These are phyloP conservation scores for Agaricales sp. DNA, from an alignment of 1,284 basidiomycete genomes.

Conservation along the genomic window DNA sequence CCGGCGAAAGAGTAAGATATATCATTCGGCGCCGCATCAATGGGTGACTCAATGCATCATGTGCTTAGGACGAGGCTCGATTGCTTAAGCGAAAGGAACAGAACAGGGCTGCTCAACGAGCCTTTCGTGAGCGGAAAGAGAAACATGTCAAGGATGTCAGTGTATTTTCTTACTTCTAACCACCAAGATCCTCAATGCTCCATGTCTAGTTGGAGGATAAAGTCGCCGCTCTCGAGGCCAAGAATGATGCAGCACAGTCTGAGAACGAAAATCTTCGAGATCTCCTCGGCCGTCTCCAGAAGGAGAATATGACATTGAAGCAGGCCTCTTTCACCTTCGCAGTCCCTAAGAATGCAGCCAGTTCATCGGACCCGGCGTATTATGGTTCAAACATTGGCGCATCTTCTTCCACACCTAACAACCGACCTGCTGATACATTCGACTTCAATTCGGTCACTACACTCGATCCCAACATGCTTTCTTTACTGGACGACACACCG, in stretches of 20 bases:
- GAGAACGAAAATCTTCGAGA: conserved; percentile 78
- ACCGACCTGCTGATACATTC: conserved; percentile 32
- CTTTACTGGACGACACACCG: conserved; percentile 49
- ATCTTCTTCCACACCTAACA: conserved; percentile 11
- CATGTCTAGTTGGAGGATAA: conserved; percentile 65
- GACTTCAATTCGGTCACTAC: conserved; percentile 55
- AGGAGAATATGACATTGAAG: conserved; percentile 68
- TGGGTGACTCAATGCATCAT: too few species aligned
- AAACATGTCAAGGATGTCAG: conserved; percentile 82
- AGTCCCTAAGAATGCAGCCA: conserved; percentile 36
- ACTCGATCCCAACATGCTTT: conserved; percentile 56
- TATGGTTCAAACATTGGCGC: conserved; percentile 18
- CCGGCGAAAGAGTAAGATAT: conserved; percentile 9
- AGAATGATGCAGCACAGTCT: conserved; percentile 50
- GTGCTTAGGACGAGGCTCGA: conserved; percentile 54
- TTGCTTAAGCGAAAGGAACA: conserved; percentile 79
- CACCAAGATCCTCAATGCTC: conserved; percentile 5
- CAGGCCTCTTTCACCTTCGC: conserved; percentile 67
- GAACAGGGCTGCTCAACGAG: conserved; percentile 77
- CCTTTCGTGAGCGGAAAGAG: conserved; percentile 81
- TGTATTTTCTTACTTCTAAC: conserved; percentile 15
- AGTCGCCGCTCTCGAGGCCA: conserved; percentile 67
- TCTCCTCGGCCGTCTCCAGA: conserved; percentile 64
- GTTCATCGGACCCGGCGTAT: conserved; percentile 15
- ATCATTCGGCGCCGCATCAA: neutral